Base-by-base conservation (phyloP, 2,329 filamentous ascomycete species). In the Penicillium sumatraense region DNA sequence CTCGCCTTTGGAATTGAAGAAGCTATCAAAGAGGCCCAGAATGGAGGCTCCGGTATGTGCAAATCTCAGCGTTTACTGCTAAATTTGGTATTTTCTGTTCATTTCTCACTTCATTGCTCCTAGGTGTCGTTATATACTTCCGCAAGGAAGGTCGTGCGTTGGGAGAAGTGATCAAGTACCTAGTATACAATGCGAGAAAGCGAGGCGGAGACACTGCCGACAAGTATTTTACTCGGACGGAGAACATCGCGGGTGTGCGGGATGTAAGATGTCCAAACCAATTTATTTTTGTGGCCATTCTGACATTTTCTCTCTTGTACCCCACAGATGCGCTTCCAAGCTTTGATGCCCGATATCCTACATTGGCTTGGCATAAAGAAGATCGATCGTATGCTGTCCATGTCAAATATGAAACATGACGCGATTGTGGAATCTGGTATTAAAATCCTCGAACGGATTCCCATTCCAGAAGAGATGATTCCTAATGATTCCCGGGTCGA, bases 331-430 rank as follows among this genome's bases (percentile, higher is more conserved):
- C 88, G 95, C 35, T 98, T 98, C 82, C 95, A 98, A 80, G 93
- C 93, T 24, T 81, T 99, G 51, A 98, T 98, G 95, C 93, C 95
- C 29, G 92, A 96, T 73, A 96, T 98, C 63, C 83, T 98, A 51
- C 95, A 98, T 77, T 98, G 95, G 95, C 85, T 99, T 26, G 95
- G 95, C 59, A 97, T 99, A 71, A 95, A 90, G 72, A 98, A 98
- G 82, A 98, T 99, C 70, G 95, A 99, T 74, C 85, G 93, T 57
- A 99, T 98, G 95, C 80, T 97, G 66, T 96, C 91, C 79, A 98
- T 98, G 95, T 96, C 91, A 77, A 96, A 98, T 58, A 81, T 81
- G 79, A 81, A 81, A 60, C 72, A 81, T 53, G 79, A 81, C 54
- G 79, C 79, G 18, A 81, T 81, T 56, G 79, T 81, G 4, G 72